A percentile compares a stretch with the other conserved stretches of the same genome.
Conservation (phyloP, 129 eudicot genomes). For the Lactuca saligna region DNA sequence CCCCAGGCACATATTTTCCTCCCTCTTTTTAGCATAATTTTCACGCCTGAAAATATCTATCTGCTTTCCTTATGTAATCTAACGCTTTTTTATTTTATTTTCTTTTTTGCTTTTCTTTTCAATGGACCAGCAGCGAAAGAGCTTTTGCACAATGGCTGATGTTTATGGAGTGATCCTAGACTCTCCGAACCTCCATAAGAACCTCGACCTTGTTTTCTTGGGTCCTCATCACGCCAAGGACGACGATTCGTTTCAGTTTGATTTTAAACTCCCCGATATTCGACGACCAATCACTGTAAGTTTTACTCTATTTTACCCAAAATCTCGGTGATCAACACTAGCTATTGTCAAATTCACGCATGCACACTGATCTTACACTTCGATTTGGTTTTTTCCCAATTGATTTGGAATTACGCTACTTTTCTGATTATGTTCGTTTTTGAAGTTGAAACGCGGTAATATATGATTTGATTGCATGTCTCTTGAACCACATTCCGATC, state of each 20-base stretch:
- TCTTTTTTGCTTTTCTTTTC: background rate
- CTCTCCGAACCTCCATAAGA: conserved; percentile 22
- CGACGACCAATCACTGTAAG: conserved; percentile 27
- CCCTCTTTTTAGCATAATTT: background rate
- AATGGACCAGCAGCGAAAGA: conserved; percentile 25
- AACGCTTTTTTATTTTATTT: background rate
- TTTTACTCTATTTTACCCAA: background rate
- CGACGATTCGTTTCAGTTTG: conserved; percentile 21
- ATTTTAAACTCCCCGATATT: conserved; percentile 33
- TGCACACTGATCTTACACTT: background rate
- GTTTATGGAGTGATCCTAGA: conserved; percentile 27
- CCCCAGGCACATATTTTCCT: conserved; percentile 11
- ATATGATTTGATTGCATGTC: background rate
- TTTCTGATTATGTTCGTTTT: background rate
- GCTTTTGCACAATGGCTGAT: conserved; percentile 35
- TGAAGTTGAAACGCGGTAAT: no score
- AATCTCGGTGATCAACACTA: background rate
- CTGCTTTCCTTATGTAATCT: background rate
- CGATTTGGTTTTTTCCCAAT: background rate
- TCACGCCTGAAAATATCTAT: conserved; percentile 17
- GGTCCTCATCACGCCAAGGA: conserved; percentile 17
- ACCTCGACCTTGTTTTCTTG: conserved; percentile 24
- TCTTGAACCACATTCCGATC: background rate
- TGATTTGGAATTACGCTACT: background rate
- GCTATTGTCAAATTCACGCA: background rate